Evolutionary conservation across 2,329 filamentous ascomycete species (phyloP), one percentile per base, ranked within the genome.

Genomic region (Pseudogymnoascus sp.): DNA sequence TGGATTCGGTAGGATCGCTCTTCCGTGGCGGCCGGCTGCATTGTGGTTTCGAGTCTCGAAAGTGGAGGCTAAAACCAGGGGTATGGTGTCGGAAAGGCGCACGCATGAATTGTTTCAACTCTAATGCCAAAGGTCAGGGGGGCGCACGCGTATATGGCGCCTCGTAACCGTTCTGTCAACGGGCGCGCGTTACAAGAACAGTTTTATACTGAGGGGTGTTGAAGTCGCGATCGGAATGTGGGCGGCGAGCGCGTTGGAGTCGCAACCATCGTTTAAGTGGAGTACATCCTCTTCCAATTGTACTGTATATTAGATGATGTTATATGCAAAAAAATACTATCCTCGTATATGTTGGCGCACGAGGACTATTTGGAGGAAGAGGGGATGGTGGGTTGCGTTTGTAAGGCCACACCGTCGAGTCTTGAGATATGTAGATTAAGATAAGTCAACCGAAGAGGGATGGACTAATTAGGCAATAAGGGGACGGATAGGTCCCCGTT

Each of bases 381-480:
- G 44, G 47, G 47, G 47, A 21, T 21, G 29, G 47, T 33, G 47
- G 47, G 47, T 54, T 54, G 47, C n/a, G 29, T 35, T 54, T 54
- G 47, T 54, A 9, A 35, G 10, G 47, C 29, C 47, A 35, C 47
- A 54, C 47, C 33, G 47, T 54, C 26, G 44, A 50, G 13, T 31
- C 29, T 54, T 3, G 47, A 35, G 47, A 54, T 54, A 54, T 54
- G 47, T 33, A 54, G 47, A 54, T 54, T 54, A 54, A 54, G 47
- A 54, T 54, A 54, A 54, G 47, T 54, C 47, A 54, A 15, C n/a
- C 29, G 29, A 54, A 54, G 47, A 54, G 47, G 47, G 15, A 54
- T 54, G 47, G 47, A 54, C 47, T 54, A 54, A 54, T 54, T 54
- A 54, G 47, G 47, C 47, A 54, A 54, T 54, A 54, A 54, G 47